phyloP scores from a whole-genome alignment of 257 asterid genomes.

The Anisodus tanguticus region DNA sequence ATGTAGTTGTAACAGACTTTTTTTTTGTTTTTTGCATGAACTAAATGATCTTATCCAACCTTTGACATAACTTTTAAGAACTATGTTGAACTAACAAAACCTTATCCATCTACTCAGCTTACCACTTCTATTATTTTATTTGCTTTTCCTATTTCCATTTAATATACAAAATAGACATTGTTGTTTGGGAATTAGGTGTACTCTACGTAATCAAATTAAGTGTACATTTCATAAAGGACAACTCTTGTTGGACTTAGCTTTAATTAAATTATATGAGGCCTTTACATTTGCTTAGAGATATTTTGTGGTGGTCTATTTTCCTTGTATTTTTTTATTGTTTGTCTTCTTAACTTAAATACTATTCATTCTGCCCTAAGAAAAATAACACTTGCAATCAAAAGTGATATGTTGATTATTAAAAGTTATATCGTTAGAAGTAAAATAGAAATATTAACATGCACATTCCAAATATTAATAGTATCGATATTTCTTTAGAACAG shows the following conservation, averaged over 20 bases:
- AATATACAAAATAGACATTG: background rate
- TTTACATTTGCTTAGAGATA: background rate
- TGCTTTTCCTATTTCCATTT: background rate
- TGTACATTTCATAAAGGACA: background rate
- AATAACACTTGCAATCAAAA: no score
- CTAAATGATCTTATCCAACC: background rate
- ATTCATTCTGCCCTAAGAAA: no score
- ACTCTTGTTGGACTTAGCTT: background rate
- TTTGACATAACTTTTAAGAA: background rate
- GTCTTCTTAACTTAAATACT: background rate
- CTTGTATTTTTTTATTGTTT: background rate
- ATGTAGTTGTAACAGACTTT: background rate
- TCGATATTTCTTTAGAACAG: no score
- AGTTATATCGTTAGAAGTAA: no score
- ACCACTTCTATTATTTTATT: slow-evolving; percentile 14
- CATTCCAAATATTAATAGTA: no score
- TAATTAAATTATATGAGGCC: background rate
- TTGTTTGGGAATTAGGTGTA: background rate
- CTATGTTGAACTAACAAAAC: background rate
- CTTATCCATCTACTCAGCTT: slow-evolving; percentile 28
- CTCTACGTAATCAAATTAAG: slow-evolving; percentile 25
- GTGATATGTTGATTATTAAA: no score
- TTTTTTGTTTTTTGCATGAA: background rate
- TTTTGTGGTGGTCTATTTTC: background rate
- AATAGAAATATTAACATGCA: no score